Evolutionary conservation across 352 stramenopile genomes (phyloP), one percentile per base, ranked within the genome.

Genomic region (Globisporangium irregulare): DNA sequence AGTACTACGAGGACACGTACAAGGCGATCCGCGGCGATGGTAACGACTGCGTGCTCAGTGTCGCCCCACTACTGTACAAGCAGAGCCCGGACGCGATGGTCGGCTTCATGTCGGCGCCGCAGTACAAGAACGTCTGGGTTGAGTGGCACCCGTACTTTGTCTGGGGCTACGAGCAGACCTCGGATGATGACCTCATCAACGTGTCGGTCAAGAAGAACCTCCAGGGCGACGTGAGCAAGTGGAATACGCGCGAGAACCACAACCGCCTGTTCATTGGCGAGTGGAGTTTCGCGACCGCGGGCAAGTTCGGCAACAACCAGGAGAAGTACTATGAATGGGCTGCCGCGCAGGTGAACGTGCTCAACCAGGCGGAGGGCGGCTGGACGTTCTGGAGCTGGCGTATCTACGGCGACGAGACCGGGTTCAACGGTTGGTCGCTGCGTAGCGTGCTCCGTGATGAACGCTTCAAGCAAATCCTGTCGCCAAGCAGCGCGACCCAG

Each of bases 111-210:
- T 29, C 72, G 57, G 77, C 75, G 1, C 75, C 79, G 0, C 71
- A 69, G 38, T 89, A 80, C 59, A 82, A 56, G n/a, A 95, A 95
- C 41, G 85, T 93, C 10, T 93, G 85, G 87, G 78, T 92, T 29
- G 87, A 95, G 38, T 95, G 85, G 84, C 87, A 95, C 58, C 82
- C 73, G 50, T 95, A 93, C 73, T 93, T 93, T 62, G 74, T 93
- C 1, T 95, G 85, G 87, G 87, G 87, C 64, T 92, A 89, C 72
- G 80, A 93, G 66, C 59, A 81, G 9, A 69, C 77, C 22, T 81
- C 71, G 22, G 82, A 91, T 27, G 64, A 69, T 4, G 73, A 89
- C 22, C 46, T 94, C 8, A 65, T 92, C 43, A 73, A 74, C 61
- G 71, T 70, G 3, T 71, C 76, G 3, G 76, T 92, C 18, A 51